These are phyloP conservation scores for Auriscalpium vulgare DNA, from an alignment of 768 basidiomycete genomes.

Conservation along the genomic window DNA sequence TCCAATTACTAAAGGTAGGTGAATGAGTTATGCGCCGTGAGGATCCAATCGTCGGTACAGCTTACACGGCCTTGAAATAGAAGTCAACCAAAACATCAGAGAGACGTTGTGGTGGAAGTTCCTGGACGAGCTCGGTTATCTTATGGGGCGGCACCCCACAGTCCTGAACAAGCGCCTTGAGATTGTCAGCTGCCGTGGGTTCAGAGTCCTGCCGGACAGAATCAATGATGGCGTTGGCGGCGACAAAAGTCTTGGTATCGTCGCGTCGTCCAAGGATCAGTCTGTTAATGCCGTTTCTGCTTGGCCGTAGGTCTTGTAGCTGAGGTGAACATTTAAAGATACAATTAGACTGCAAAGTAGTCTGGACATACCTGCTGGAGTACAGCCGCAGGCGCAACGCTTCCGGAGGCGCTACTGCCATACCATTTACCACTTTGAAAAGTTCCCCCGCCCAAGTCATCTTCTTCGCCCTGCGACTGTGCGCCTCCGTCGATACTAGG, in stretches of 20 bases:
- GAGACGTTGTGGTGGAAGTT: conserved; percentile 71
- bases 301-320: conserved; percentile 47
- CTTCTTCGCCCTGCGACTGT: conserved; percentile 68
- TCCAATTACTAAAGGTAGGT: conserved; percentile 64
- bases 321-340: conserved; percentile 16
- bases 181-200: conserved; percentile 64
- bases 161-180: conserved; percentile 82
- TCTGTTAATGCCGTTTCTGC: conserved; percentile 5
- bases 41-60: neutral
- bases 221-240: conserved; percentile 29
- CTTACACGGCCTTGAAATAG: conserved; percentile 70
- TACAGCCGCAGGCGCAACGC: conserved; percentile 70
- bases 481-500: conserved; percentile 53
- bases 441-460: conserved; percentile 66
- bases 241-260: conserved; percentile 20
- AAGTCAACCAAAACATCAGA: conserved; percentile 77
- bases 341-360: neutral
- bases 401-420: conserved; percentile 77
- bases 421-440: conserved; percentile 86
- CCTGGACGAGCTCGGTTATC: conserved; percentile 81
- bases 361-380: conserved; percentile 57
- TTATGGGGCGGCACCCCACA: conserved; percentile 90
- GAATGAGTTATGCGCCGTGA: neutral
- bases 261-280: conserved; percentile 14
- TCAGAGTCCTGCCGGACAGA: conserved; percentile 35